Conservation (phyloP, 176 grass and related monocot species). For the Juncus inflexus region DNA sequence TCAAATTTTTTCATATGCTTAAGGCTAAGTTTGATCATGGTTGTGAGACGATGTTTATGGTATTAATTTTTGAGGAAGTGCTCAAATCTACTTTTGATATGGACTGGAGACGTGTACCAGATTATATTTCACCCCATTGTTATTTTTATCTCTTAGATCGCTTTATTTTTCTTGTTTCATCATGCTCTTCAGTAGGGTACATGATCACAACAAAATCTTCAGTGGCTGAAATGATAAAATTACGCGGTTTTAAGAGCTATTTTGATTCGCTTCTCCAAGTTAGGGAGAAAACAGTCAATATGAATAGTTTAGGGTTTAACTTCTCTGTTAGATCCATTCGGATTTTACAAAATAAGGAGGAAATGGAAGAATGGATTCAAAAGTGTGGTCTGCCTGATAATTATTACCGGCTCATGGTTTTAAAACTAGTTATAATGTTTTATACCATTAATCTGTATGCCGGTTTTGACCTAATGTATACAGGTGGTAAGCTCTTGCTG, state of each 20-base stretch:
- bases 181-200: constrained; percentile 15
- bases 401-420: constrained; percentile 9
- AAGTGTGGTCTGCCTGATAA: constrained; percentile 4
- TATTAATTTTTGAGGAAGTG: constrained; percentile 33
- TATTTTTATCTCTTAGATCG: constrained; percentile 54
- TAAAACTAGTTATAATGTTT: constrained; percentile 42
- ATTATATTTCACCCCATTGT: constrained; percentile 52
- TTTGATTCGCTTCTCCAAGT: constrained; percentile 27
- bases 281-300: neutral
- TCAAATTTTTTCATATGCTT: constrained; percentile 32
- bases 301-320: neutral
- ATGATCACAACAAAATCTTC: constrained; percentile 43
- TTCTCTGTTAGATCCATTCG: constrained; percentile 22
- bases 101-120: constrained; percentile 21
- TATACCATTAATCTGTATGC: constrained; percentile 33
- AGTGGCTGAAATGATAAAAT: constrained; percentile 44
- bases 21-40: constrained; percentile 38
- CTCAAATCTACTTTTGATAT: constrained; percentile 33
- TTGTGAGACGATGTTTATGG: constrained; percentile 27
- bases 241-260: constrained; percentile 30
- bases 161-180: constrained; percentile 43
- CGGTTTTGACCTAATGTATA: constrained; percentile 4
- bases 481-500: constrained; percentile 11
- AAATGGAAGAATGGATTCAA: constrained; percentile 28
- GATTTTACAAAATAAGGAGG: constrained; percentile 20